phyloP scores from a whole-genome alignment of 306 rosid species.

The Arachis hypogaea region DNA sequence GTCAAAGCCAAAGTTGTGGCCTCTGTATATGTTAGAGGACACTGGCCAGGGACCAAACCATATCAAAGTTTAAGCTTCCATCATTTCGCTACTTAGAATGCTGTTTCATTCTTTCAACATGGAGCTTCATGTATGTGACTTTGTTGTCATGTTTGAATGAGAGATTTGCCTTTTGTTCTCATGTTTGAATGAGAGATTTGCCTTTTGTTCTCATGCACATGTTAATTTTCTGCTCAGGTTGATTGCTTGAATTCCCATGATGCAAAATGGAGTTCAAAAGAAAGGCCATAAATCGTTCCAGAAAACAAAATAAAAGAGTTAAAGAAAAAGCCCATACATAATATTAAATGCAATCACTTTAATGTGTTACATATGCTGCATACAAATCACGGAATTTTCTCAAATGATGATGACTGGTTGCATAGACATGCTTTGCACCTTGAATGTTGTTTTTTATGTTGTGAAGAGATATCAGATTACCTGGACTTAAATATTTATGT shows the following conservation, averaged over 20 bases:
- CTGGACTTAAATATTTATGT: background rate
- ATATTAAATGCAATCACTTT: background rate
- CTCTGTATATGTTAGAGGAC: constrained; percentile 18
- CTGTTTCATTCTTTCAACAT: background rate
- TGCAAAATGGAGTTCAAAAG: background rate
- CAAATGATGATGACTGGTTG: background rate
- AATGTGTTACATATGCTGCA: constrained; percentile 25
- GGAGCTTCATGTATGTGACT: background rate
- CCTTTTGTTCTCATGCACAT: background rate
- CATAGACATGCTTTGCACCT: constrained; percentile 3
- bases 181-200: constrained; percentile 12
- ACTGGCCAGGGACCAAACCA: constrained; percentile 8
- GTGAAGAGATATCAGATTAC: background rate
- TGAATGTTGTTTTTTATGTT: constrained; percentile 15
- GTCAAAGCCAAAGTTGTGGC: constrained; percentile 1
- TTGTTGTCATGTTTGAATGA: background rate
- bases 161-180: constrained; percentile 7
- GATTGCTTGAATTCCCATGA: constrained; percentile 7
- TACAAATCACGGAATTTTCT: constrained; percentile 7
- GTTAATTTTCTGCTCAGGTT: background rate
- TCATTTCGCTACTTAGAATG: background rate
- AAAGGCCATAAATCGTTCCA: background rate
- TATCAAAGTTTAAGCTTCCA: constrained; percentile 2
- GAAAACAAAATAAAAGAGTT: background rate
- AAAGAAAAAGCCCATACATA: background rate